These are phyloP conservation scores for Coemansia sp. DNA, from an alignment of 192 early-diverging fungal genomes.

Conservation along the genomic window DNA sequence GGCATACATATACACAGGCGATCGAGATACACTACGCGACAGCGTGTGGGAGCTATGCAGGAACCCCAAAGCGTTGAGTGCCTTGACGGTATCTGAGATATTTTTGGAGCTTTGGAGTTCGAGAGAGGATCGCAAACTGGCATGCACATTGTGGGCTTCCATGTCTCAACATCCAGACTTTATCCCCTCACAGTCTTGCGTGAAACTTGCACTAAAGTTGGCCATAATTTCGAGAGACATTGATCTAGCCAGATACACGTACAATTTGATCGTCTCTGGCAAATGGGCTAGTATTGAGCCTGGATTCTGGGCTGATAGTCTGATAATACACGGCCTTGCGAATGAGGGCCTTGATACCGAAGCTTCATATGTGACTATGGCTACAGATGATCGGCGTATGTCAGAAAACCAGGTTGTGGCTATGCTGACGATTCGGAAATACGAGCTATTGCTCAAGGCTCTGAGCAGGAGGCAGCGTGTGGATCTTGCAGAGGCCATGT, in stretches of 20 bases:
- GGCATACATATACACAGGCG: conserved; percentile 33
- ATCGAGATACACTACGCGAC: conserved; percentile 25
- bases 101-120: conserved; percentile 34
- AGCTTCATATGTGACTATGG: conserved; percentile 37
- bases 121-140: conserved; percentile 26
- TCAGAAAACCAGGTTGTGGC: conserved; percentile 12
- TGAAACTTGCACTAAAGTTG: conserved; percentile 38
- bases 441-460: conserved; percentile 41
- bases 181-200: conserved; percentile 34
- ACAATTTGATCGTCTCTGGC: conserved; percentile 25
- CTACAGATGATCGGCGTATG: conserved; percentile 14
- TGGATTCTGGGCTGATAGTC: conserved; percentile 45
- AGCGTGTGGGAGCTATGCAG: conserved; percentile 16
- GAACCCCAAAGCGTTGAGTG: conserved; percentile 10
- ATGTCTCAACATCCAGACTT: conserved; percentile 14
- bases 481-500: conserved; percentile 21
- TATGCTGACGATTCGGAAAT: conserved; percentile 38
- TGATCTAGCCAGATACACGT: conserved; percentile 28
- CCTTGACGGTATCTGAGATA: conserved; percentile 16
- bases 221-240: conserved; percentile 27
- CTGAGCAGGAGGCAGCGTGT: conserved; percentile 29
- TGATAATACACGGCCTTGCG: conserved; percentile 50
- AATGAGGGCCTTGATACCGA: conserved; percentile 28
- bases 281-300: conserved; percentile 20
- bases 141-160: conserved; percentile 37